Conservation (phyloP, 345 rosid genomes). For the Litchi chinensis region DNA sequence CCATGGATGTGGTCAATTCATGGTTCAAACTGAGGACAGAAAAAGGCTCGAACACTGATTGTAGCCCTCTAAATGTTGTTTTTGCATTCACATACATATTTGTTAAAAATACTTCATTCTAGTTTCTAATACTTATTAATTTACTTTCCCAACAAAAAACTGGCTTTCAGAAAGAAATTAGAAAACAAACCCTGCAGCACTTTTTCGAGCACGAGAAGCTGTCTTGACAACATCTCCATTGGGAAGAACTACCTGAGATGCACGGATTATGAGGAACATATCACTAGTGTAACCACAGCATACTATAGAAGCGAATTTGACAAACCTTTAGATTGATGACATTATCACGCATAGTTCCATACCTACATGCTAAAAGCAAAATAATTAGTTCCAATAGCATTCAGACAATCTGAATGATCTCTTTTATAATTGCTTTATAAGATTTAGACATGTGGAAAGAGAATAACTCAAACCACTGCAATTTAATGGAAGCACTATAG, state of each 20-base stretch:
- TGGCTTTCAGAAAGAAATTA: not conserved
- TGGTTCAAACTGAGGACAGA: not conserved
- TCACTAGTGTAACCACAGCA: slow-evolving; percentile 15
- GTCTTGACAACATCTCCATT: slow-evolving; percentile 93
- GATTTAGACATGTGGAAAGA: not conserved
- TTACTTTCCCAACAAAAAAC: not conserved
- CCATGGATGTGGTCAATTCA: slow-evolving; percentile 1
- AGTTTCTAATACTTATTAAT: not conserved
- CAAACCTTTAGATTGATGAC: slow-evolving; percentile 90
- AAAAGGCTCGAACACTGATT: not conserved
- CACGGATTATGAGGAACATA: slow-evolving; percentile 30
- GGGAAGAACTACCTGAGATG: slow-evolving; percentile 78
- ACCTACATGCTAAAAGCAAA: slow-evolving; percentile 73
- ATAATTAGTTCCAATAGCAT: slow-evolving; percentile 39
- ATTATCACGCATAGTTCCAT: slow-evolving; percentile 96
- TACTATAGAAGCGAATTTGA: slow-evolving; percentile 22
- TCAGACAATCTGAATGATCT: not conserved
- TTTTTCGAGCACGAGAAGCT: slow-evolving; percentile 96
- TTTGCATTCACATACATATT: not conserved
- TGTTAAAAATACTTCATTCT: not conserved
- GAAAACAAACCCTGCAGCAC: slow-evolving; percentile 88
- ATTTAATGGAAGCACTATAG: not conserved
- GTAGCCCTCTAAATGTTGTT: not conserved
- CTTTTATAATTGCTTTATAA: not conserved
- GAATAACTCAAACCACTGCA: not conserved